Percentiles rank a stretch among this genome's conserved stretches.
Evolutionary conservation across 106 monocot species (phyloP).

Genomic region (Triglochin maritima): DNA sequence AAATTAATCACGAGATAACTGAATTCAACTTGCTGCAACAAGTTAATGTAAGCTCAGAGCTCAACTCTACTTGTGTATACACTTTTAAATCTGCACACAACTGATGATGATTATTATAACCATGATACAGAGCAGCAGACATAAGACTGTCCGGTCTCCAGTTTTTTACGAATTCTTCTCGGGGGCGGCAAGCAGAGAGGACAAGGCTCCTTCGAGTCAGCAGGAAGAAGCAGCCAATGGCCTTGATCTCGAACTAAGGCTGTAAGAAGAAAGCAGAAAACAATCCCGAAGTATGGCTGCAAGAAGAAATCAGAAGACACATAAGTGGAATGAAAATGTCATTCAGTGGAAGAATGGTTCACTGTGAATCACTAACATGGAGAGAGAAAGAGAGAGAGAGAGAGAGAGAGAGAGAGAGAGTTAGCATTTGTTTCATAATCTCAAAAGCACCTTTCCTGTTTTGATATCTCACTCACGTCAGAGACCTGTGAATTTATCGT

Average conservation of each 20-base stretch:
- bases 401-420: too few relatives aligned
- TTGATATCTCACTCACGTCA: too few relatives aligned
- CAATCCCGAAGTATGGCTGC: too few relatives aligned
- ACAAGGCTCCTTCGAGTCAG: neutral
- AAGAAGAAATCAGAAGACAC: too few relatives aligned
- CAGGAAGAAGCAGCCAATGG: constrained; percentile 4
- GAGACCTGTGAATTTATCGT: too few relatives aligned
- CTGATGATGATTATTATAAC: neutral
- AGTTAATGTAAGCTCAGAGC: neutral
- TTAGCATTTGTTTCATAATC: too few relatives aligned
- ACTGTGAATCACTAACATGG: too few relatives aligned
- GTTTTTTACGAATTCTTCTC: neutral
- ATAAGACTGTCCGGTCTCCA: neutral
- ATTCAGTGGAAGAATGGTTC: too few relatives aligned
- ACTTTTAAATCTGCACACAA: neutral
- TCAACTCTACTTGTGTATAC: neutral
- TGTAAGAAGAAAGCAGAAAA: neutral
- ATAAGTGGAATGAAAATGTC: too few relatives aligned
- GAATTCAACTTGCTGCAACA: neutral
- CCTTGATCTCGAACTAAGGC: constrained; percentile 14
- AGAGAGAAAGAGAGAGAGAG: too few relatives aligned
- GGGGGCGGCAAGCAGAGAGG: too few relatives aligned
- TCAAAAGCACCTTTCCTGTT: too few relatives aligned
- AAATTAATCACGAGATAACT: neutral
- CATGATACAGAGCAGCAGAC: constrained; percentile 1